Evolutionary conservation across 1,139 yeast species (phyloP).

Genomic region (Candida albicans): DNA sequence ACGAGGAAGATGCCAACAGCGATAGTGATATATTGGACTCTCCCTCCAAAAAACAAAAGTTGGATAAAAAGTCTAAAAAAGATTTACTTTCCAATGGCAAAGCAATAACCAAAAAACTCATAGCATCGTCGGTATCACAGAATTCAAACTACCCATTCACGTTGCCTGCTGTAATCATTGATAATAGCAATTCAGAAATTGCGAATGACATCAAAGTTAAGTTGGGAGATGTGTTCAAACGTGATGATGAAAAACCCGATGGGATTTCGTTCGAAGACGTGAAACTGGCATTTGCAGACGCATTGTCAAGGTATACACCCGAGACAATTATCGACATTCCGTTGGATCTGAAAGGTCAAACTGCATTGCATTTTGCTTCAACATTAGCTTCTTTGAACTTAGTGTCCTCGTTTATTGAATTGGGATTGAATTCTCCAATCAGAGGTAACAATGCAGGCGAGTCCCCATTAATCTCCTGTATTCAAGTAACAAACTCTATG

Average conservation of each 20-base stretch:
- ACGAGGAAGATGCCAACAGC: constrained; percentile 14
- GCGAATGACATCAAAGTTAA: constrained; percentile 57
- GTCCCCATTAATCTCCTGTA: constrained; percentile 41
- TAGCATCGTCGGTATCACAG: constrained; percentile 25
- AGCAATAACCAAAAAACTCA: not conserved
- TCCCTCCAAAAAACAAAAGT: constrained; percentile 34
- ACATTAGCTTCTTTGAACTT: constrained; percentile 42
- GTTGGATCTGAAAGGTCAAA: constrained; percentile 43
- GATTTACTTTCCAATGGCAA: not conserved
- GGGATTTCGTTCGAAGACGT: constrained; percentile 37
- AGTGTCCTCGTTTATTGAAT: constrained; percentile 36
- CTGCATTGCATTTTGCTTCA: constrained; percentile 49
- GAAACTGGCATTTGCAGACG: constrained; percentile 25
- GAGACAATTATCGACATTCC: constrained; percentile 33
- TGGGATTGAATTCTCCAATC: constrained; percentile 42
- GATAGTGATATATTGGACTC: constrained; percentile 24
- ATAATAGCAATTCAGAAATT: constrained; percentile 26
- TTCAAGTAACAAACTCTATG: constrained; percentile 48
- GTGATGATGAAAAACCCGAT: constrained; percentile 32
- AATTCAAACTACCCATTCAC: constrained; percentile 54
- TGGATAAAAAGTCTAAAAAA: constrained; percentile 1
- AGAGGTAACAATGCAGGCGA: constrained; percentile 44
- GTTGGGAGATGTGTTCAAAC: constrained; percentile 48
- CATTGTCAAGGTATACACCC: constrained; percentile 14
- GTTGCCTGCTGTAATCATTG: constrained; percentile 50